Base-by-base conservation (phyloP, 2,329 filamentous ascomycete genomes). In the Penicillium decumbens region DNA sequence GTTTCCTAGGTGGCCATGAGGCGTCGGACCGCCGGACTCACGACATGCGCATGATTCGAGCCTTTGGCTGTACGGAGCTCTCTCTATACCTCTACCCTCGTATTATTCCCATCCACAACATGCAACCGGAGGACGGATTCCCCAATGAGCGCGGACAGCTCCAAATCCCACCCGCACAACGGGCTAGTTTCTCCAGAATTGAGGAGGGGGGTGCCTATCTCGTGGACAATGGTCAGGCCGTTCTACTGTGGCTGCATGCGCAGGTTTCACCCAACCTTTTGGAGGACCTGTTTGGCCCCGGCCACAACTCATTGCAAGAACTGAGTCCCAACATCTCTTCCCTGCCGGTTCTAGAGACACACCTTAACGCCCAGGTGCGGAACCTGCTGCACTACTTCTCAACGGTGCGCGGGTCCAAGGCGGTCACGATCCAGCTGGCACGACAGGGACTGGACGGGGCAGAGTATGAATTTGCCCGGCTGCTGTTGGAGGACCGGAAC, bases 201-300 rank as follows among this genome's bases (percentile, higher is more conserved):
- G 92, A 98, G 72, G 85, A 95, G 47, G 93, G 93, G 25, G 93
- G 93, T 28, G 93, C 87, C 1, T 98, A 98, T 67, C 75, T 98
- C 15, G 85, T 98, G 20, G 93, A 98, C 68, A 96, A 97, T 62
- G 93, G 93, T 4, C 93, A 98, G 68, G 83, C 88, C 57, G 88
- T 90, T 64, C 80, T 97, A 23, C 75, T 98, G 13, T 98, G 93
- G 93, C 78, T 97, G 58, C 93, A 98, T 67, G 78, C 85, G 1
- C 88, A 95, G 67, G 93, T 95, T 15, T 95, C 90, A 18, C 92
- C 92, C 1, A 95, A 96, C 66, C 78, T 98, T 7, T 79, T 98
- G 12, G 78, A 85, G 55, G 93, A 98, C 66, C 81, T 98, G 2
- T 96, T 98, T 61, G 93, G 93, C 9, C 80, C 85, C 52, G 88